Evolutionary conservation across 768 basidiomycete genomes (phyloP).

Genomic region (Xanthoconium purpureum): DNA sequence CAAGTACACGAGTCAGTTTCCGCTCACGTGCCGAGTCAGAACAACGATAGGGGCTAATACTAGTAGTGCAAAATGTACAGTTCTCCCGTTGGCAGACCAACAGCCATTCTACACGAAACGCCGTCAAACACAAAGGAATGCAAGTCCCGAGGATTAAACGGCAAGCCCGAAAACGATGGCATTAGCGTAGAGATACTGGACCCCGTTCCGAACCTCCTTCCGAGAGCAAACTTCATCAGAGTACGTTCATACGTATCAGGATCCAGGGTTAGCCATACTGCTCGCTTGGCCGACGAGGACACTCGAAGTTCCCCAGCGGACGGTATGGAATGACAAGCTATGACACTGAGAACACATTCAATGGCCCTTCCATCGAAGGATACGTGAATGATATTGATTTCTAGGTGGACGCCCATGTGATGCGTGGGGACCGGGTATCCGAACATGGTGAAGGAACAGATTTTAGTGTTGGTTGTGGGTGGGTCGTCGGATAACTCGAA

Average conservation of each 20-base stretch:
- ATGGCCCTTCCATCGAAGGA: conserved; percentile 14
- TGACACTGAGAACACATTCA: not conserved
- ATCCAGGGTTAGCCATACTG: conserved; percentile 14
- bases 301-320: conserved; percentile 14
- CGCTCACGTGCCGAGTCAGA: conserved; percentile 25
- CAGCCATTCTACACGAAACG: conserved; percentile 46
- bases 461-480: not conserved
- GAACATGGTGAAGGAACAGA: conserved; percentile 15
- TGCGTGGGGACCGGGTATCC: conserved; percentile 1
- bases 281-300: conserved; percentile 20
- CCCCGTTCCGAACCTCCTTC: conserved; percentile 8
- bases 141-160: conserved; percentile 47
- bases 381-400: conserved; percentile 8
- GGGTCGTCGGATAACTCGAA: conserved; percentile 17
- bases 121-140: conserved; percentile 56
- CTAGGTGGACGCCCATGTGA: not conserved
- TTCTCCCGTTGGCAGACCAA: conserved; percentile 52
- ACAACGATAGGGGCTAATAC: conserved; percentile 18
- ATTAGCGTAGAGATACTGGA: conserved; percentile 35
- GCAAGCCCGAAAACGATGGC: conserved; percentile 46
- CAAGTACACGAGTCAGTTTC: conserved; percentile 9
- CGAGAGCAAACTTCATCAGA: conserved; percentile 50
- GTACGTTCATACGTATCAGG: conserved; percentile 37
- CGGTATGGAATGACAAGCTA: conserved; percentile 11
- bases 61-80: conserved; percentile 45